Conservation (phyloP, 2,329 filamentous ascomycete genomes). For the Septoria petroselini region DNA sequence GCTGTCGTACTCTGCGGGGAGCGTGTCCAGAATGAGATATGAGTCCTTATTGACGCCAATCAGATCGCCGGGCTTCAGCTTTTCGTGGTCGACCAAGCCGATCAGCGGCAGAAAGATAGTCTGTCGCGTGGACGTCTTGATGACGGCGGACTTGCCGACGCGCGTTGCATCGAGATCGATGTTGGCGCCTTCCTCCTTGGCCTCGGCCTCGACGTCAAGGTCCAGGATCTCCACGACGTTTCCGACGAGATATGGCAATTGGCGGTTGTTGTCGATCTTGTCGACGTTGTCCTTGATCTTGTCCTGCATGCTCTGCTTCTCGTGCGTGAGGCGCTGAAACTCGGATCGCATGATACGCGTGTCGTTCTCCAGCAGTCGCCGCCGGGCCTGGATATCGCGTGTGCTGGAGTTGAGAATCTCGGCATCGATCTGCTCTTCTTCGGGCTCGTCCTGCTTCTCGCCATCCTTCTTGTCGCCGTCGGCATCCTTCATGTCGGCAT, state of each 20-base stretch:
- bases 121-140: slow-evolving; percentile 97
- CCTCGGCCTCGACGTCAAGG: slow-evolving; percentile 92
- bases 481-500: slow-evolving; percentile 75
- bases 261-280: slow-evolving; percentile 99
- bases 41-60: slow-evolving; percentile 99
- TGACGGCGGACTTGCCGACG: slow-evolving; percentile 96
- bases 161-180: slow-evolving; percentile 96
- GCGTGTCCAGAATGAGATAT: slow-evolving; percentile 91
- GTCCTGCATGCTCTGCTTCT: slow-evolving; percentile 93
- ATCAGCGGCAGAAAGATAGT: slow-evolving; percentile 98
- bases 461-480: slow-evolving; percentile 51
- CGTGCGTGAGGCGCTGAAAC: slow-evolving; percentile 86
- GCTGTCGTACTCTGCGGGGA: slow-evolving; percentile 97
- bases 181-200: slow-evolving; percentile 95
- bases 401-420: slow-evolving; percentile 92
- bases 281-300: slow-evolving; percentile 99
- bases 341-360: slow-evolving; percentile 98
- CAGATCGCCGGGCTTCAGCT: slow-evolving; percentile 89
- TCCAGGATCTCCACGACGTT: slow-evolving; percentile 98
- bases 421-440: slow-evolving; percentile 82
- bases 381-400: slow-evolving; percentile 87
- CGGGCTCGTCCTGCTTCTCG: slow-evolving; percentile 60
- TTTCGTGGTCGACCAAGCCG: slow-evolving; percentile 91
- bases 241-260: slow-evolving; percentile 95
- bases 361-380: slow-evolving; percentile 92